phyloP scores from a whole-genome alignment of 192 early-diverging fungal species.

The Coemansia sp. region DNA sequence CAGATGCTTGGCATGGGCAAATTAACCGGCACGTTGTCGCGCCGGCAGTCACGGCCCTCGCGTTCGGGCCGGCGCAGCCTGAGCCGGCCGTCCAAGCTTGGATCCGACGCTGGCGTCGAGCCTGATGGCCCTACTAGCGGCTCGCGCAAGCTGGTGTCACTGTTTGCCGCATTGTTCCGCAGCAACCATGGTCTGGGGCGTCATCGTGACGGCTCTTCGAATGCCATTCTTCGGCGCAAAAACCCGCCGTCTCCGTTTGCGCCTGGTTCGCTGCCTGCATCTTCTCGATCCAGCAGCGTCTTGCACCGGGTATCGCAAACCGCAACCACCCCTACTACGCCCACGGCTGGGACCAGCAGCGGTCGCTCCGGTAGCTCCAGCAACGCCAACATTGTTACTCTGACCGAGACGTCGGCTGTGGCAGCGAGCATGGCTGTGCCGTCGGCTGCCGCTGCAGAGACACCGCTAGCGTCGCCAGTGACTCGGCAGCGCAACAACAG shows the following conservation, averaged over 20 bases:
- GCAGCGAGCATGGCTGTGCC: background rate
- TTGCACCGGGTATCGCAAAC: slow-evolving; percentile 25
- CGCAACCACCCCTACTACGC: slow-evolving; percentile 3
- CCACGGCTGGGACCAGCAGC: background rate
- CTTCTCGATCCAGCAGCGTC: slow-evolving; percentile 22
- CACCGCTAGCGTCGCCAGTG: slow-evolving; percentile 19
- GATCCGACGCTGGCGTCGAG: slow-evolving; percentile 21
- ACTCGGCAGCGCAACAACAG: slow-evolving; percentile 43
- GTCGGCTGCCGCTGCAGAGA: slow-evolving; percentile 13
- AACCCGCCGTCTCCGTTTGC: slow-evolving; percentile 40
- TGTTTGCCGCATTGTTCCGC: slow-evolving; percentile 69
- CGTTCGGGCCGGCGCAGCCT: slow-evolving; percentile 51
- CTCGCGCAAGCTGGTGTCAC: slow-evolving; percentile 64
- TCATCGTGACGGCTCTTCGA: slow-evolving; percentile 19
- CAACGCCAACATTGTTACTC: background rate
- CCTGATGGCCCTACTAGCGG: slow-evolving; percentile 23
- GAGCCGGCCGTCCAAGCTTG: slow-evolving; percentile 18
- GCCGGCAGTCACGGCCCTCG: slow-evolving; percentile 43
- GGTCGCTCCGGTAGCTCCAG: slow-evolving; percentile 2
- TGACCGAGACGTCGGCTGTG: background rate
- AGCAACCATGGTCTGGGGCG: slow-evolving; percentile 25
- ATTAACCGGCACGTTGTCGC: slow-evolving; percentile 16
- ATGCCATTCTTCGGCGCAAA: slow-evolving; percentile 22
- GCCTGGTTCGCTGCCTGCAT: slow-evolving; percentile 16
- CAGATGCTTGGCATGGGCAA: slow-evolving; percentile 15